Evolutionary conservation across 1,139 yeast species (phyloP), one percentile per base, ranked within the genome.

Genomic region (Kurtzmaniella natalensis): DNA sequence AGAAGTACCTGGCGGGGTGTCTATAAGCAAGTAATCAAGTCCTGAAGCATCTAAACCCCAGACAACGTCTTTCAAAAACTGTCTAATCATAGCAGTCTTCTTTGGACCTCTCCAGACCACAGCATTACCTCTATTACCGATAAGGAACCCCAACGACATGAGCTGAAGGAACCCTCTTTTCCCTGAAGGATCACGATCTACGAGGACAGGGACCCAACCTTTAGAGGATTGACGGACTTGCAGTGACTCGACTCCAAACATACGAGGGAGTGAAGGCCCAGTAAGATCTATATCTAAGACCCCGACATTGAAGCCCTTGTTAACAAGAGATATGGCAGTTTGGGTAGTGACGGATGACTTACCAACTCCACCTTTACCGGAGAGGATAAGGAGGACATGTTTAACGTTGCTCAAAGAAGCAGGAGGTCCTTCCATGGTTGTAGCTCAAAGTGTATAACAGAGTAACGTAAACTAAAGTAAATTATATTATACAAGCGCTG

Each of bases 61-160:
- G 14, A 77, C 76, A 1, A 92, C 96, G 54, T 92, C 97, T 41
- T 78, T 77, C 30, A 94, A 66, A 51, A 94, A 89, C 57, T 94
- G 99, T 37, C 92, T 74, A 29, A 94, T 85, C 97, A 94, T 92
- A 16, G 97, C 96, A 0, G 97, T 89, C 55, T 94, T 94, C 57
- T 89, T 88, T 2, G 99, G 98, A 0, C 99, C 99, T 50, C 97
- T 70, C 99, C 99, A 94, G 7, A 92, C 96, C 21, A 94, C 94
- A 15, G 95, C 80, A 48, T 83, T 85, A 18, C 94, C 95, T 38
- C 97, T 61, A 51, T 85, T 80, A 13, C 83, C 81, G 7, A 92
- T 58, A 30, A 94, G 57, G 50, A 94, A 92, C 3, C 98, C 99
- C n/a, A 94, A 61, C 4, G 96, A 86, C 84, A 92, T 88, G 31